Percentiles rank a stretch among this genome's conserved stretches.
These are phyloP conservation scores for Cicer cuneatum DNA, from an alignment of 306 rosid species.

Conservation along the genomic window DNA sequence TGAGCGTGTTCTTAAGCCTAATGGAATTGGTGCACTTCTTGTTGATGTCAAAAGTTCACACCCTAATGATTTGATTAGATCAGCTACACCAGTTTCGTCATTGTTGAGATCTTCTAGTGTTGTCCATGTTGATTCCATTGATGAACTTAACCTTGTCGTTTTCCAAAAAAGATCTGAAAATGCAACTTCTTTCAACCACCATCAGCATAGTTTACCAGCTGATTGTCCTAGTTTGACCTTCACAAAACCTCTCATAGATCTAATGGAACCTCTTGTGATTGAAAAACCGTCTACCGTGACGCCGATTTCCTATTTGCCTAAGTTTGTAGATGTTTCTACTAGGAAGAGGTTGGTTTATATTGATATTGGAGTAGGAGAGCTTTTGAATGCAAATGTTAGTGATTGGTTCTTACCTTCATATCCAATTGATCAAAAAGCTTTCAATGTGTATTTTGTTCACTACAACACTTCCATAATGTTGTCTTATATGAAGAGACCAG, in stretches of 20 bases:
- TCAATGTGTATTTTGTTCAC: conserved; percentile 84
- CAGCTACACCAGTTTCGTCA: conserved; percentile 85
- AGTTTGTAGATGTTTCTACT: conserved; percentile 63
- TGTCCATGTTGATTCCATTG: conserved; percentile 65
- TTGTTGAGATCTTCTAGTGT: conserved; percentile 72
- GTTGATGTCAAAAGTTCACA: conserved; percentile 48
- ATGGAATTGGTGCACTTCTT: conserved; percentile 85
- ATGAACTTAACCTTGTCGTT: conserved; percentile 67
- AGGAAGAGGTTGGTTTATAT: conserved; percentile 69
- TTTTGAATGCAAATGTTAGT: conserved; percentile 53
- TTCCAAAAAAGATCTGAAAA: conserved; percentile 68
- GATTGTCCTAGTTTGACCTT: conserved; percentile 68
- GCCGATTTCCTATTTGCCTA: conserved; percentile 61
- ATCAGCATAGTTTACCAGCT: conserved; percentile 60
- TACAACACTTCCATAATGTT: conserved; percentile 80
- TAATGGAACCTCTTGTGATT: conserved; percentile 72
- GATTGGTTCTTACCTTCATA: conserved; percentile 75
- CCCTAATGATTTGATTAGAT: conserved; percentile 65
- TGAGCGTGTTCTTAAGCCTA: conserved; percentile 90
- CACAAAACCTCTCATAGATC: conserved; percentile 63
- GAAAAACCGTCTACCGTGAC: conserved; percentile 31
- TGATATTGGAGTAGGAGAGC: conserved; percentile 81
- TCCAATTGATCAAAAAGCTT: conserved; percentile 65
- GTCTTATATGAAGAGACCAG: conserved; percentile 73
- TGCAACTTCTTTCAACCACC: conserved; percentile 53